Evolutionary conservation across 495 filamentous ascomycete species (phyloP).

Genomic region (Penicillium bialowiezense): DNA sequence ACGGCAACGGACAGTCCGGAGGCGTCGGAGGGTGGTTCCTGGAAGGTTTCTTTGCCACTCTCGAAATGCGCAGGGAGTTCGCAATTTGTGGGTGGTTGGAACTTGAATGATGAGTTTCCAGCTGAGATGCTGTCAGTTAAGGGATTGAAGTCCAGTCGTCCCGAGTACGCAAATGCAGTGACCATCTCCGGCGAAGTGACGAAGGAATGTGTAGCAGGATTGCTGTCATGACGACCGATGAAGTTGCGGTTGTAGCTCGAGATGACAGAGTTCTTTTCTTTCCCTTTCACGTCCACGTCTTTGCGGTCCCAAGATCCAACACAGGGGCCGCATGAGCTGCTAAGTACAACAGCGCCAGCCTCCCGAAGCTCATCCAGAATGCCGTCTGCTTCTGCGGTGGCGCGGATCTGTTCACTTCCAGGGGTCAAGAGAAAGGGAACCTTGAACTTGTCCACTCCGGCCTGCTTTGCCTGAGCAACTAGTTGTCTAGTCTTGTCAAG

Average conservation of each 20-base stretch:
- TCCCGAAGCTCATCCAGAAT: slow-evolving; percentile 84
- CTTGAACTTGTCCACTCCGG: slow-evolving; percentile 76
- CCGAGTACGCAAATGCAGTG: slow-evolving; percentile 20
- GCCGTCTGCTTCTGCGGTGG: slow-evolving; percentile 80
- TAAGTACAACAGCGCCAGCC: slow-evolving; percentile 80
- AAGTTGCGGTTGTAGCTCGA: slow-evolving; percentile 91
- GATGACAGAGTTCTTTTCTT: slow-evolving; percentile 80
- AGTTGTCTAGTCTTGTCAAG: slow-evolving; percentile 84
- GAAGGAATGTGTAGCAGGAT: slow-evolving; percentile 46
- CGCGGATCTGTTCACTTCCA: slow-evolving; percentile 86
- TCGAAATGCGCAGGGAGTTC: slow-evolving; percentile 11
- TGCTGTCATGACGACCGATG: slow-evolving; percentile 87
- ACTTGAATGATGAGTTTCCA: background rate
- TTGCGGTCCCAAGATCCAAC: slow-evolving; percentile 76
- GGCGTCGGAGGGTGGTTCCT: slow-evolving; percentile 12
- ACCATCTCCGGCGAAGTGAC: slow-evolving; percentile 20
- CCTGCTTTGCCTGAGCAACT: slow-evolving; percentile 77
- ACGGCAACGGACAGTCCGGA: slow-evolving; percentile 7
- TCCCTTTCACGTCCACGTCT: slow-evolving; percentile 78
- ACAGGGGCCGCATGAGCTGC: slow-evolving; percentile 77
- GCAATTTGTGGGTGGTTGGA: slow-evolving; percentile 9
- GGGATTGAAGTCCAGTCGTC: slow-evolving; percentile 19
- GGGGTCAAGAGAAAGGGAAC: slow-evolving; percentile 78
- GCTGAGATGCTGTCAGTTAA: background rate
- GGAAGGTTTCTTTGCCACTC: slow-evolving; percentile 9